phyloP scores from a whole-genome alignment of 2,329 filamentous ascomycete species.

The Xylaria sp. region DNA sequence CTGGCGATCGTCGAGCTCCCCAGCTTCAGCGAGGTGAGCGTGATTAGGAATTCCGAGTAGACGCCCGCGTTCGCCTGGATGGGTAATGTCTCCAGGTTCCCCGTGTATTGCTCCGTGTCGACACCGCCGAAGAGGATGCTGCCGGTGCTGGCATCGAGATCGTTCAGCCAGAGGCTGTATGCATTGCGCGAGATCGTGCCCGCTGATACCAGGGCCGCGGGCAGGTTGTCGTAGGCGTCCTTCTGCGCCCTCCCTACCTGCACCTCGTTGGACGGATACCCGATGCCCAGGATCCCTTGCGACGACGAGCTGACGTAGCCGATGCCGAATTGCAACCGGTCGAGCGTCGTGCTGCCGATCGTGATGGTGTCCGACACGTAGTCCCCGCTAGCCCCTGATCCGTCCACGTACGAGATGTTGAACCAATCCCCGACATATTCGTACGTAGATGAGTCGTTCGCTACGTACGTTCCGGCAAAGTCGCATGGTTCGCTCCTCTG shows the following conservation, averaged over 20 bases:
- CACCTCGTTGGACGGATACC: conserved; percentile 83
- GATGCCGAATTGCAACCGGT: conserved; percentile 76
- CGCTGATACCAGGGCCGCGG: conserved; percentile 69
- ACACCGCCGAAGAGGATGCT: conserved; percentile 81
- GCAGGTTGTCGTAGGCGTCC: conserved; percentile 74
- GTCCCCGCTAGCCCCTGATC: conserved; percentile 79
- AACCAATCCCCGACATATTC: conserved; percentile 78
- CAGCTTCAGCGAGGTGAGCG: conserved; percentile 69
- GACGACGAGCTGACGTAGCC: conserved; percentile 70
- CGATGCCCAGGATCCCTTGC: conserved; percentile 87
- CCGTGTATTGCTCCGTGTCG: conserved; percentile 72
- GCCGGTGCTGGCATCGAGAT: conserved; percentile 72
- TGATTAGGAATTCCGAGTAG: conserved; percentile 75
- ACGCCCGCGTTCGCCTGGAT: conserved; percentile 65
- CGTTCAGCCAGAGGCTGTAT: conserved; percentile 81
- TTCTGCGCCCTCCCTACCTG: conserved; percentile 69
- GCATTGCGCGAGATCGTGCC: conserved; percentile 73
- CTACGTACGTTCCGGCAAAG: conserved; percentile 72
- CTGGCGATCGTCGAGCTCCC: conserved; percentile 57
- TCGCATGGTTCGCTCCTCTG: conserved; percentile 63
- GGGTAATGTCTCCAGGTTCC: conserved; percentile 73
- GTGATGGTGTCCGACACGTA: conserved; percentile 80
- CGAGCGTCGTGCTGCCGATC: conserved; percentile 65
- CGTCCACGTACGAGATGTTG: conserved; percentile 89
- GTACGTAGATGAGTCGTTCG: conserved; percentile 81